phyloP scores from a whole-genome alignment of 495 filamentous ascomycete species.

The Xylaria telfairii region DNA sequence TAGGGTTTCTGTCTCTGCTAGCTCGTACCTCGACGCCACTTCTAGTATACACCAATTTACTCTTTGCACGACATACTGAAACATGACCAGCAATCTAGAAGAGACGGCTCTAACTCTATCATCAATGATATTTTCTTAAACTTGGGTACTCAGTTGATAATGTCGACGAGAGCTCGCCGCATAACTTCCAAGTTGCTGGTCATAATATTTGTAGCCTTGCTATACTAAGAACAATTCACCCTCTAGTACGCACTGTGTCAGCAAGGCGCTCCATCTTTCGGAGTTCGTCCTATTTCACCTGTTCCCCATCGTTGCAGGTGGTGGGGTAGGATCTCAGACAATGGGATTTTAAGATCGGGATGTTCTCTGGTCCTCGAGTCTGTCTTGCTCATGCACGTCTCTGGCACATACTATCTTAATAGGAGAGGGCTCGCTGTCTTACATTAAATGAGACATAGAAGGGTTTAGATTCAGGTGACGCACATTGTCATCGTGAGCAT shows the following conservation, averaged over 20 bases:
- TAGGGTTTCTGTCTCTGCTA: not conserved
- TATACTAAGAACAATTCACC: not conserved
- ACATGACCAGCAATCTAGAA: not conserved
- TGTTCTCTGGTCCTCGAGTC: conserved; percentile 2
- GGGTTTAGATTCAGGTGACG: not conserved
- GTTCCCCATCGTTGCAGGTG: not conserved
- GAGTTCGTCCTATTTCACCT: not conserved
- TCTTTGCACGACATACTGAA: not conserved
- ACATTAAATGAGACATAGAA: not conserved
- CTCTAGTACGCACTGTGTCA: not conserved
- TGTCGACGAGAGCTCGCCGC: not conserved
- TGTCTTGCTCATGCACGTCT: conserved; percentile 10
- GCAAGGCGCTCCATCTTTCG: not conserved
- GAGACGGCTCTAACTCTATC: not conserved
- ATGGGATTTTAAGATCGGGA: conserved; percentile 10
- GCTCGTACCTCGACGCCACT: not conserved
- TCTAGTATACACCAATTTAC: not conserved
- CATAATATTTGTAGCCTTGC: not conserved
- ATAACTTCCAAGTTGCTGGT: not conserved
- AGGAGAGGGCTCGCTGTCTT: not conserved
- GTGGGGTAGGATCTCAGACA: conserved; percentile 2
- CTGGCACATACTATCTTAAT: not conserved
- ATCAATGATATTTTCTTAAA: not conserved
- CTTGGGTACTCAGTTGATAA: not conserved
- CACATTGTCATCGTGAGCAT: not conserved